Base-by-base conservation (phyloP, 2,329 filamentous ascomycete genomes). In the Neoascochyta sp. region DNA sequence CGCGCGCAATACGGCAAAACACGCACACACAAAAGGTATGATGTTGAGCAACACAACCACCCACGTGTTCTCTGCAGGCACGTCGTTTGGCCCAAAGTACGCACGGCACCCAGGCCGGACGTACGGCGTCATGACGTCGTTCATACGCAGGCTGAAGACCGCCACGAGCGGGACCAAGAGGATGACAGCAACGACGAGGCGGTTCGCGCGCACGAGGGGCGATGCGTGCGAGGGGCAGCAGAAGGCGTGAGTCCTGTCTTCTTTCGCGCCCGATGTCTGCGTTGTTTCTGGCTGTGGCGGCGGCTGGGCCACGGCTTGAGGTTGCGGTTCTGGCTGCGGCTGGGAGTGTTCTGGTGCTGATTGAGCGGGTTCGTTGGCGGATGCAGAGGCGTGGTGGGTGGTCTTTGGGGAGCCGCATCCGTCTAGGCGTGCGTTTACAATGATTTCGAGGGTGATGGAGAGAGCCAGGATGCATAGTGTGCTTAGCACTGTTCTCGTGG, bases 141-240 rank as follows among this genome's bases (percentile, higher is more conserved):
- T 16, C 9, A 50, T 41, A 17, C 41, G 44, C 19, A 35, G 20
- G 7, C 14, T 27, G 37, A 50, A 47, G 10, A 31, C 24, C 17
- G 36, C 23, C 7, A 26, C 13, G 7, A 39, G 5, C 3, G 33
- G 28, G 8, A 34, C 14, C 13, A 41, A 40, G 11, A 38, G n/a
- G 13, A 50, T 25, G 5, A 39, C 24, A 4, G 43, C 36, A n/a
- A 19, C 5, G 9, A 38, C 32, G 19, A 45, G 21, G 14, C 41
- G 37, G 16, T 33, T 39, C 22, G 43, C 43, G 22, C 43, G 43
- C 14, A 35, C 7, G 12, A 18, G 23, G 3, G 36, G 33, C 1
- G 33, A 22, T 5, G 34, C 27, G 3, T 32, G 21, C 4, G 20
- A 20, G 3, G n/a, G 3, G 29, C 33, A 36, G 17, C 26, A 34